Percentiles rank a stretch among this genome's conserved stretches.
Evolutionary conservation across 768 basidiomycete genomes (phyloP).

Genomic region (Leucosporidium scottii): DNA sequence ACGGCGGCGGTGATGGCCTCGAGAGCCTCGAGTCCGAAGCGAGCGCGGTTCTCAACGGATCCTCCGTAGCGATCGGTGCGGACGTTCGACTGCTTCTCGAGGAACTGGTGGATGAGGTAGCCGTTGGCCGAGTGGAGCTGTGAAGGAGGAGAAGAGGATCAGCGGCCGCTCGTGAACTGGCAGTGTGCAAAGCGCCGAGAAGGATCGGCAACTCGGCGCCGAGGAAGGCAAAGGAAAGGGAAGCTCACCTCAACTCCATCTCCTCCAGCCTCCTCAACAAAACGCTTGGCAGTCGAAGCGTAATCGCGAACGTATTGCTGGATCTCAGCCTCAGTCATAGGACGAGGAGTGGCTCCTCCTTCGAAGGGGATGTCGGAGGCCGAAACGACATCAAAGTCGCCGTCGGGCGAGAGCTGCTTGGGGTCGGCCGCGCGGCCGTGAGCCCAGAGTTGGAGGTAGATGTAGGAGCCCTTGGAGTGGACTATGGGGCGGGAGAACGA

Average conservation of each 20-base stretch:
- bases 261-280: constrained; percentile 56
- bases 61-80: constrained; percentile 54
- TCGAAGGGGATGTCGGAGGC: constrained; percentile 25
- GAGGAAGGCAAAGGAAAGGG: constrained; percentile 16
- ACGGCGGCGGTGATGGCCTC: constrained; percentile 51
- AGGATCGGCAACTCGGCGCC: not conserved
- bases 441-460: constrained; percentile 58
- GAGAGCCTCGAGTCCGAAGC: constrained; percentile 54
- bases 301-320: constrained; percentile 46
- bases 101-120: constrained; percentile 37
- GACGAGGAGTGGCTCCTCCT: constrained; percentile 26
- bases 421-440: constrained; percentile 46
- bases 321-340: constrained; percentile 44
- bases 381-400: constrained; percentile 18
- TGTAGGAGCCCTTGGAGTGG: too few relatives aligned
- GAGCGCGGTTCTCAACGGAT: constrained; percentile 52
- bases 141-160: not conserved
- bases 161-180: not conserved
- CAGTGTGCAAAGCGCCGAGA: constrained; percentile 30
- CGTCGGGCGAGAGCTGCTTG: constrained; percentile 31
- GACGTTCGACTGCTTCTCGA: constrained; percentile 20
- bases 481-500: constrained; percentile 38
- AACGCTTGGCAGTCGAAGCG: constrained; percentile 49
- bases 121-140: constrained; percentile 10
- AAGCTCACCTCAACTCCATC: constrained; percentile 54